phyloP scores from a whole-genome alignment of 2,329 filamentous ascomycete species.

The Trematosphaeria pertusa region DNA sequence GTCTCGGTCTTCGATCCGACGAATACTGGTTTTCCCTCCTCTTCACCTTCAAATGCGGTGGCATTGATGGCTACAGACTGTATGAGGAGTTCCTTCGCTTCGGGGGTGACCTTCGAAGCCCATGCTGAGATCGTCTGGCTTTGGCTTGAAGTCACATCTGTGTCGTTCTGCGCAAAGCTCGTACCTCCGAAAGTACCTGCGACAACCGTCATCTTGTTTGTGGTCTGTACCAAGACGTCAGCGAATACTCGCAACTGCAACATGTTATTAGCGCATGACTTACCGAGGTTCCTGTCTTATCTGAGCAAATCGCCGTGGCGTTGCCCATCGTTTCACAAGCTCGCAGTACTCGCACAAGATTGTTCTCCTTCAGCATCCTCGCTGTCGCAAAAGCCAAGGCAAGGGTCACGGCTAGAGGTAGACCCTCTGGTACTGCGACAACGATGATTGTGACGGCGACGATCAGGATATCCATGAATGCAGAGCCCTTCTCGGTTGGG shows the following conservation, averaged over 20 bases:
- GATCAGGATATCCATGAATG: slow-evolving; percentile 52
- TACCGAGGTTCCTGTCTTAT: slow-evolving; percentile 44
- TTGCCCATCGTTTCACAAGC: slow-evolving; percentile 48
- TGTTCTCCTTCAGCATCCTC: slow-evolving; percentile 45
- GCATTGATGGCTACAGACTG: slow-evolving; percentile 53
- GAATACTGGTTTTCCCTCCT: slow-evolving; percentile 56
- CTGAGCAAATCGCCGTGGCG: slow-evolving; percentile 45
- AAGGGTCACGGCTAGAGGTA: slow-evolving; percentile 45
- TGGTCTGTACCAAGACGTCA: slow-evolving; percentile 28
- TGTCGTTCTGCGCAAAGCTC: slow-evolving; percentile 61
- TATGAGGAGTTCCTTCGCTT: slow-evolving; percentile 34
- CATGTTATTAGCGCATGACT: too few relatives aligned
- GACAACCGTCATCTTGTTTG: slow-evolving; percentile 52
- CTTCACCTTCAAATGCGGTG: slow-evolving; percentile 59
- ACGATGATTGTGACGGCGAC: slow-evolving; percentile 52
- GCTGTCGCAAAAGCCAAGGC: slow-evolving; percentile 47
- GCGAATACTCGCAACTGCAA: too few relatives aligned
- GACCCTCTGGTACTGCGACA: slow-evolving; percentile 51
- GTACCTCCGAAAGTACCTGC: slow-evolving; percentile 46
- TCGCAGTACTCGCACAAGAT: slow-evolving; percentile 40
- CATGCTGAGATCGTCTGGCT: slow-evolving; percentile 50
- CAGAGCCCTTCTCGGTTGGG: slow-evolving; percentile 39
- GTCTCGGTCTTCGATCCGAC: slow-evolving; percentile 66
- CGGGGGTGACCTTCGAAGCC: slow-evolving; percentile 53
- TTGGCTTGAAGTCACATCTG: slow-evolving; percentile 51